Evolutionary conservation across 768 basidiomycete genomes (phyloP).

Genomic region (Agrocybe praecox): DNA sequence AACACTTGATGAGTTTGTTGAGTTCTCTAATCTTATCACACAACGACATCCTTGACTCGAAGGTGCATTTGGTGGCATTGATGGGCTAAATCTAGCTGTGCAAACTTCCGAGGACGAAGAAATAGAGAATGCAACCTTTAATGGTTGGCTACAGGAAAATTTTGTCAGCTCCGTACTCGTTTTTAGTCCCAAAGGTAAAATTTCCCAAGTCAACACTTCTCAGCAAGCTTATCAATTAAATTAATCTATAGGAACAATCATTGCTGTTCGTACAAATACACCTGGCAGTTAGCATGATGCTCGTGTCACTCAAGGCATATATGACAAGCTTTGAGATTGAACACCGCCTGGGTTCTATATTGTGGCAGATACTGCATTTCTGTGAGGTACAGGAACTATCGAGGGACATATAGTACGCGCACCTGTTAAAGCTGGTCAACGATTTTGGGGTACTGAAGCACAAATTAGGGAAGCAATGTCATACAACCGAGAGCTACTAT

Average conservation of each 20-base stretch:
- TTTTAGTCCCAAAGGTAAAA: slow-evolving; percentile 34
- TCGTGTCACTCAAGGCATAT: slow-evolving; percentile 40
- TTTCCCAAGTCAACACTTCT: too few species aligned
- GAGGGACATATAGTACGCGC: slow-evolving; percentile 31
- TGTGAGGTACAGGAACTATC: slow-evolving; percentile 31
- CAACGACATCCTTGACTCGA: slow-evolving; percentile 21
- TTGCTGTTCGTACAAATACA: slow-evolving; percentile 36
- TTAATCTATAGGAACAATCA: slow-evolving; percentile 31
- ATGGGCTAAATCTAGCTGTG: slow-evolving; percentile 40
- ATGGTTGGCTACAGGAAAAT: slow-evolving; percentile 45
- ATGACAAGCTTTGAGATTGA: slow-evolving; percentile 34
- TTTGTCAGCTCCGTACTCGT: slow-evolving; percentile 40
- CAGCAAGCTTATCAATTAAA: background rate
- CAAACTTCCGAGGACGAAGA: slow-evolving; percentile 38
- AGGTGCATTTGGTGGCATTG: slow-evolving; percentile 43
- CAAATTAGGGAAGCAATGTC: slow-evolving; percentile 23
- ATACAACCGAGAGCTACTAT: slow-evolving; percentile 41
- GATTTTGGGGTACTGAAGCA: slow-evolving; percentile 13
- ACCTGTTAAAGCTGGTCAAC: slow-evolving; percentile 36
- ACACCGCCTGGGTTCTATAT: slow-evolving; percentile 36
- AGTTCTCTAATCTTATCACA: slow-evolving; percentile 24
- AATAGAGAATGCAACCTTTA: slow-evolving; percentile 49
- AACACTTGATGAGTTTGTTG: slow-evolving; percentile 24
- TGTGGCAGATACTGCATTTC: slow-evolving; percentile 50
- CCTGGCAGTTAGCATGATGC: slow-evolving; percentile 56